A percentile compares a stretch with the other conserved stretches of the same genome.
Evolutionary conservation across 2,329 filamentous ascomycete genomes (phyloP).

Genomic region (Phyllosticta capitalensis): DNA sequence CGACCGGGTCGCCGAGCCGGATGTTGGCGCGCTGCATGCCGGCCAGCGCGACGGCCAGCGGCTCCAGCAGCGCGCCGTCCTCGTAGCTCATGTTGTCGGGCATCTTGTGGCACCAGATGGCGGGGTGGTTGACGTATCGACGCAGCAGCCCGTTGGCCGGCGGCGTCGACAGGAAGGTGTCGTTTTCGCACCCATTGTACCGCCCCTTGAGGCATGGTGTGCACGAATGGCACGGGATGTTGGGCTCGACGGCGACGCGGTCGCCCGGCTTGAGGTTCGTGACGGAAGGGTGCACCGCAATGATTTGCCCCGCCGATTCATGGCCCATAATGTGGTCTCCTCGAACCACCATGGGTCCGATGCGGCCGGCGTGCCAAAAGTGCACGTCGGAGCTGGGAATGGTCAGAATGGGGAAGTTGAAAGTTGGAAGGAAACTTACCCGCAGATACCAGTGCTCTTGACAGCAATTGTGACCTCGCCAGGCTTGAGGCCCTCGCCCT

Average conservation of each 20-base stretch:
- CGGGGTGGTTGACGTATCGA: constrained; percentile 90
- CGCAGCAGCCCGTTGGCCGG: constrained; percentile 79
- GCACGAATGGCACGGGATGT: constrained; percentile 84
- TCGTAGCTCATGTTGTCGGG: constrained; percentile 77
- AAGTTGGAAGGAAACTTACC: constrained; percentile 43
- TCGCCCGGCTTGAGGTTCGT: constrained; percentile 72
- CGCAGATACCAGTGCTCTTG: constrained; percentile 93
- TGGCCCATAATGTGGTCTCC: constrained; percentile 88
- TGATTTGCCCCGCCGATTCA: constrained; percentile 75
- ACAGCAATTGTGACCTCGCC: constrained; percentile 84
- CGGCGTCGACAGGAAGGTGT: constrained; percentile 82
- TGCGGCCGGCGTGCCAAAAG: constrained; percentile 94
- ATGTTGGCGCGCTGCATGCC: constrained; percentile 77
- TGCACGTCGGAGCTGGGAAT: constrained; percentile 72
- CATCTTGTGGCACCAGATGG: constrained; percentile 93
- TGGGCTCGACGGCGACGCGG: constrained; percentile 87
- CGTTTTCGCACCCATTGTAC: constrained; percentile 87
- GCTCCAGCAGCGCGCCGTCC: constrained; percentile 83
- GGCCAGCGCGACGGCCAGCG: constrained; percentile 78
- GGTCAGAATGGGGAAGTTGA: constrained; percentile 3
- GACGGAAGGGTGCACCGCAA: constrained; percentile 75
- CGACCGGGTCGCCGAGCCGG: constrained; percentile 72
- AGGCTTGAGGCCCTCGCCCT: constrained; percentile 57
- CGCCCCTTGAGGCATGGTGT: constrained; percentile 84
- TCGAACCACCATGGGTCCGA: constrained; percentile 89